Base-by-base conservation (phyloP, 192 early-diverging fungal species). In the Backusella tarrabulga region DNA sequence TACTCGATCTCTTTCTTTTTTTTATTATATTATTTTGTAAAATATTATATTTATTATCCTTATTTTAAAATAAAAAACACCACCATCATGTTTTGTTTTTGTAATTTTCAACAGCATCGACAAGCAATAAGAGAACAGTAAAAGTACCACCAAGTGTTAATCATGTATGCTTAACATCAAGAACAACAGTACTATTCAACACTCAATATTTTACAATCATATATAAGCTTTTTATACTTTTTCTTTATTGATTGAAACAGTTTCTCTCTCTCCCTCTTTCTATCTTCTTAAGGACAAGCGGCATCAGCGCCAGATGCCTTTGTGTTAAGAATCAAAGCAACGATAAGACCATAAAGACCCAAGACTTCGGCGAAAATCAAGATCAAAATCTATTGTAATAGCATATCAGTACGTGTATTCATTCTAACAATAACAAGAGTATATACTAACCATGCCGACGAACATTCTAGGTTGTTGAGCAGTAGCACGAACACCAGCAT, bases 361-460 rank as follows among this genome's bases (percentile, higher is more conserved):
- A 99, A 88, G 17, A 99, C 98, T 90, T 99, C 98, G 73, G 97
- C 97, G 85, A 99, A 99, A 92, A 99, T 99, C 68, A 99, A 92
- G 76, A 99, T 97, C 82, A 99, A 87, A 75, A 84, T 77, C 83
- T 78, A 75, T 26, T 35, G 21, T 11, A 92, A 87, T 36, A 79
- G 5, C 76, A 60, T 11, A 60, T 72, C 50, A 72, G 34, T 66
- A 60, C 9, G 11, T 40, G 38, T 23, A 36, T 44, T 38, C 11
- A 71, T 63, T 40, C 63, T 73, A 19, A 73, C 17, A 14, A 23
- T 38, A 72, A 11, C 73, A 54, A 60, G 17, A 44, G 56, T 6
- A 34, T 15, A 73, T 50, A 52, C 34, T 50, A 35, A 94, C 93
- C 95, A 95, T 96, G 66, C 91, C 91, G 34, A 97, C 96, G 88